A percentile compares a stretch with the other conserved stretches of the same genome.
These are phyloP conservation scores for Lophium mytilinum DNA, from an alignment of 495 filamentous ascomycete genomes.

Conservation along the genomic window DNA sequence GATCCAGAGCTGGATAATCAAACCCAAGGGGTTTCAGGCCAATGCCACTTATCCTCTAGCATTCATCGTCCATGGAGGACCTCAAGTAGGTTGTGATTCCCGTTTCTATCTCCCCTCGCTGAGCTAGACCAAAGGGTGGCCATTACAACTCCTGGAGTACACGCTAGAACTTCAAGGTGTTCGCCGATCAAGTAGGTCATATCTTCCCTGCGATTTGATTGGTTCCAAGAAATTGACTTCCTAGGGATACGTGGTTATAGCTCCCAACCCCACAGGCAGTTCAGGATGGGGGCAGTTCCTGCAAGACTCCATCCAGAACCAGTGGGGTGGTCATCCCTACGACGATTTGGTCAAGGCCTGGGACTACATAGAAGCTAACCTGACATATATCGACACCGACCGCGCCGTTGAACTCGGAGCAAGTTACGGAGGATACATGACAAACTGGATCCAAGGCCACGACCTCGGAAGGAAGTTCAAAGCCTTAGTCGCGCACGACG, in stretches of 20 bases:
- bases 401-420: slow-evolving; percentile 75
- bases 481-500: slow-evolving; percentile 85
- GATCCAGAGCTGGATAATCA: slow-evolving; percentile 55
- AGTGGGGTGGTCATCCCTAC: slow-evolving; percentile 79
- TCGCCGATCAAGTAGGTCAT: slow-evolving; percentile 59
- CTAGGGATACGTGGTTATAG: slow-evolving; percentile 69
- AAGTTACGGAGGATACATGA: slow-evolving; percentile 79
- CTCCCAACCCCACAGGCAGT: slow-evolving; percentile 82
- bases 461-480: slow-evolving; percentile 70
- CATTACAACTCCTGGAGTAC: slow-evolving; percentile 54
- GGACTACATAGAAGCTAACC: slow-evolving; percentile 62
- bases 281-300: slow-evolving; percentile 79
- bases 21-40: slow-evolving; percentile 68
- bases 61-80: slow-evolving; percentile 82
- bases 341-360: slow-evolving; percentile 72
- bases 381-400: slow-evolving; percentile 66
- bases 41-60: slow-evolving; percentile 71
- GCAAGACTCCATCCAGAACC: slow-evolving; percentile 62
- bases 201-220: no score
- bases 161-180: slow-evolving; percentile 84
- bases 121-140: no score
- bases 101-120: slow-evolving; percentile 12
- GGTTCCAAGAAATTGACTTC: no score
- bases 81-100: slow-evolving; percentile 77
- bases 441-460: slow-evolving; percentile 71